Conservation (phyloP, 352 stramenopile genomes). For the Phytophthora meadii region DNA sequence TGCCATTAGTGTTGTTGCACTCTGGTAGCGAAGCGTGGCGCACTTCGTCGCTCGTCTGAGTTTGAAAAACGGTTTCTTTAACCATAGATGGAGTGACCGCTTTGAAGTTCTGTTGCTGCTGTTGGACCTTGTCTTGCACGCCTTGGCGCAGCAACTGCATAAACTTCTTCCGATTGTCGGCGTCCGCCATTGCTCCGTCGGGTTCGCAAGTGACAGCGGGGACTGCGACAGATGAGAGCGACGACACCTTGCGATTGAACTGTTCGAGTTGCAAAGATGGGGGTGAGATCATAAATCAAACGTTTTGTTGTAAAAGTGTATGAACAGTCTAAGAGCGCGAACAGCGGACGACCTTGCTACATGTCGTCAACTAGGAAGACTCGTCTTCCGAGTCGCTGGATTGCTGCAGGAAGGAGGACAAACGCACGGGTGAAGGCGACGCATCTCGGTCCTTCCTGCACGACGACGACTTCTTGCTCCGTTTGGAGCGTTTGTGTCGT, state of each 20-base stretch:
- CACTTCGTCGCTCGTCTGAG: constrained; percentile 27
- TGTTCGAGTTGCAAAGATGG: constrained; percentile 26
- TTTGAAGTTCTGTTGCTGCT: constrained; percentile 28
- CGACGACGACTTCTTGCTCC: constrained; percentile 49
- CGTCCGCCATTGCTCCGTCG: constrained; percentile 25
- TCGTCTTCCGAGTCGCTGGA: constrained; percentile 36
- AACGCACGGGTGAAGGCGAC: constrained; percentile 71
- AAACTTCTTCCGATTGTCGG: constrained; percentile 45
- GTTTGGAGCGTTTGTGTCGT: constrained; percentile 44
- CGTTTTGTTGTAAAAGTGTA: constrained; percentile 23
- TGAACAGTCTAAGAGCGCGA: constrained; percentile 28
- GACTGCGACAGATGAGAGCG: constrained; percentile 9
- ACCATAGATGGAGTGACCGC: not conserved
- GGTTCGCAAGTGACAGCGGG: constrained; percentile 15
- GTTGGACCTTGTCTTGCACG: constrained; percentile 59
- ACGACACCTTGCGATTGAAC: constrained; percentile 31
- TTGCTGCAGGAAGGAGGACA: constrained; percentile 93
- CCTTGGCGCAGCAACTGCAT: constrained; percentile 69
- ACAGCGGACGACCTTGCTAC: not conserved
- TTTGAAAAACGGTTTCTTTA: constrained; percentile 19
- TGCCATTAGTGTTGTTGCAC: not conserved
- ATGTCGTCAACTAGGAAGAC: constrained; percentile 22
- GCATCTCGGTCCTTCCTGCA: constrained; percentile 47
- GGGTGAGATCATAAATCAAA: constrained; percentile 15
- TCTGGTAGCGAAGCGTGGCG: constrained; percentile 23